Evolutionary conservation across 371 early-diverging fungal genomes (phyloP), one percentile per base, ranked within the genome.

Genomic region (Apophysomyces sp.): DNA sequence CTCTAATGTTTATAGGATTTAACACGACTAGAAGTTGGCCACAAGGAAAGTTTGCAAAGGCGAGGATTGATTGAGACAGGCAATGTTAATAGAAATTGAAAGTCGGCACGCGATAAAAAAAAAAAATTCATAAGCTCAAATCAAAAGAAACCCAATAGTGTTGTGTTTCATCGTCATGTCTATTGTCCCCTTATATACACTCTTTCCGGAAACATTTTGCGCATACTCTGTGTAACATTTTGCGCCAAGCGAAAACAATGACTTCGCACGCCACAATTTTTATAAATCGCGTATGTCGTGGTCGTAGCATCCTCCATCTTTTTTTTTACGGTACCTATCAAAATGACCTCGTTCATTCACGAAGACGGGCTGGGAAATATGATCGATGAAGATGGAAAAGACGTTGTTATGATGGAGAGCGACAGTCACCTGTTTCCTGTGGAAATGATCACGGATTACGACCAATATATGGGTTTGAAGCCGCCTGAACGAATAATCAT

Each of bases 401-500:
- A n/a, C n/a, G n/a, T n/a, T n/a, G n/a, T n/a, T n/a, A n/a, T n/a
- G n/a, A n/a, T n/a, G n/a, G n/a, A n/a, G 12, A 12, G 34, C 34
- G 34, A 12, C 34, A 34, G 34, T 12, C 44, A 53, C 13, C 24
- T 40, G 30, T 55, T 32, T 27, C 57, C 57, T 21, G 34, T 55
- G 18, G 55, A 62, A 5, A 52, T 7, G 30, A 26, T 60, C 57
- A 60, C 56, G n/a, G 26, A 65, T 65, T 58, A 60, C 60, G 51
- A 36, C 28, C 36, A 65, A 36, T 65, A 55, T 36, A 18, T 40
- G 34, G 44, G 39, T 53, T n/a, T 44, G 53, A 64, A 58, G 29
- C 52, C 58, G 18, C 58, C 58, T 54, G 49, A 30, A 44, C 30
- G 30, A 32, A 44, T 54, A 9, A 21, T 54, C 29, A 6, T 54